A percentile compares a stretch with the other conserved stretches of the same genome.
Conservation (phyloP, 441 rosid genomes). For the Gossypium schwendimanii region DNA sequence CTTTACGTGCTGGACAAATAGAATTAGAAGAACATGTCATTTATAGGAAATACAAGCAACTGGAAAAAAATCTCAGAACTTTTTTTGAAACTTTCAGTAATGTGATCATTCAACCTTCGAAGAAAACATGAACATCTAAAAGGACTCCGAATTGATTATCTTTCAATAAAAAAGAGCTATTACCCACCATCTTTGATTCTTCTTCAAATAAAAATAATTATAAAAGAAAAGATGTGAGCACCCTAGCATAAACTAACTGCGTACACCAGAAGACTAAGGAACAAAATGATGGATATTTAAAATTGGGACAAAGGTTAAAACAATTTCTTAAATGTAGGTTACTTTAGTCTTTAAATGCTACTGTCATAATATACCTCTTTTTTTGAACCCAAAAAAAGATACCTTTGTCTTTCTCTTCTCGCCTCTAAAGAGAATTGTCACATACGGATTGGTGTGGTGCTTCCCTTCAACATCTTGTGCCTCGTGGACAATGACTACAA, state of each 20-base stretch:
- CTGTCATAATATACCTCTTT: no score
- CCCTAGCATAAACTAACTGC: not conserved
- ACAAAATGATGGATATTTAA: no score
- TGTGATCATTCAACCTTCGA: not conserved
- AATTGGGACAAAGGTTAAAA: not conserved
- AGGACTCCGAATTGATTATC: not conserved
- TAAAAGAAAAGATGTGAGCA: not conserved
- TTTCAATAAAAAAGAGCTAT: not conserved
- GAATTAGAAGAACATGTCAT: not conserved
- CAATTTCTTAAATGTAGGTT: not conserved
- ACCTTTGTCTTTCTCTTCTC: constrained; percentile 90
- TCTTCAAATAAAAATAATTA: not conserved
- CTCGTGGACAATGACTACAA: constrained; percentile 76
- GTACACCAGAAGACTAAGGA: not conserved
- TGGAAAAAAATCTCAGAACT: not conserved
- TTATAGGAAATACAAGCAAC: not conserved
- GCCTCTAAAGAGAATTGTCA: constrained; percentile 63
- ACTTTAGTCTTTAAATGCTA: not conserved
- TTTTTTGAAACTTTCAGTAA: not conserved
- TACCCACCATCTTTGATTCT: not conserved
- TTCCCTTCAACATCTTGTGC: constrained; percentile 95
- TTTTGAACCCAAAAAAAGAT: not conserved
- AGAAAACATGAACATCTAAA: not conserved
- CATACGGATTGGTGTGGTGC: constrained; percentile 90
- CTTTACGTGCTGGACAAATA: constrained; percentile 49